Evolutionary conservation across 208 protist genomes (phyloP).

Genomic region (Vickermania spadyakhi): DNA sequence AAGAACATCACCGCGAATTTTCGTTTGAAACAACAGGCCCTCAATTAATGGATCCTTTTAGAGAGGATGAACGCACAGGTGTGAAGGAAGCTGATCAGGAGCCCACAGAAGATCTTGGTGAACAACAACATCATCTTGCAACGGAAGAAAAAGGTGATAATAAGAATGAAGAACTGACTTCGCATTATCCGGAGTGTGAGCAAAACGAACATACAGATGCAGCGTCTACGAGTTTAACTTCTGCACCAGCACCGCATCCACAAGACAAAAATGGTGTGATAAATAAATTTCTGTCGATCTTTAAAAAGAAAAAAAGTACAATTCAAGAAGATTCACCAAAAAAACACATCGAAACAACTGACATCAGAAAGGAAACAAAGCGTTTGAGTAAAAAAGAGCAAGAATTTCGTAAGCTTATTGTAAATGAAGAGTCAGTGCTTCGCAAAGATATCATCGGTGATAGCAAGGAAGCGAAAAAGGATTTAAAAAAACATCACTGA

Average conservation of each 20-base stretch:
- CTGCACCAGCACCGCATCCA: not conserved
- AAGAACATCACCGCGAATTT: not conserved
- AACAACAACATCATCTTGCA: slow-evolving; percentile 1
- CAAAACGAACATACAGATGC: not conserved
- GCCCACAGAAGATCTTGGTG: no score
- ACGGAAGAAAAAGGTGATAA: not conserved
- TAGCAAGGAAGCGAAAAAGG: not conserved
- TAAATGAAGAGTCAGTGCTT: not conserved
- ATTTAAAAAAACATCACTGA: not conserved
- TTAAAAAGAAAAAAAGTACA: not conserved
- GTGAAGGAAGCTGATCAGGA: no score
- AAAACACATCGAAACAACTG: not conserved
- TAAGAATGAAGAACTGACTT: not conserved
- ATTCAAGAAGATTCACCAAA: not conserved
- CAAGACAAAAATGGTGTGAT: not conserved
- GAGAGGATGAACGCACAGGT: not conserved
- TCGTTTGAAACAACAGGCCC: not conserved
- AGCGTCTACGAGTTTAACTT: not conserved
- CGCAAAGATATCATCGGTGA: not conserved
- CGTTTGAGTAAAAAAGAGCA: slow-evolving; percentile 1
- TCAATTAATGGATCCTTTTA: not conserved
- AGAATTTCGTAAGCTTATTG: not conserved
- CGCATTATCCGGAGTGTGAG: not conserved
- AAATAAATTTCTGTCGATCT: not conserved
- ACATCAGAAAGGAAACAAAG: slow-evolving; percentile 3